Conservation (phyloP, 2,329 filamentous ascomycete species). For the Trichophyton benhamiae region DNA sequence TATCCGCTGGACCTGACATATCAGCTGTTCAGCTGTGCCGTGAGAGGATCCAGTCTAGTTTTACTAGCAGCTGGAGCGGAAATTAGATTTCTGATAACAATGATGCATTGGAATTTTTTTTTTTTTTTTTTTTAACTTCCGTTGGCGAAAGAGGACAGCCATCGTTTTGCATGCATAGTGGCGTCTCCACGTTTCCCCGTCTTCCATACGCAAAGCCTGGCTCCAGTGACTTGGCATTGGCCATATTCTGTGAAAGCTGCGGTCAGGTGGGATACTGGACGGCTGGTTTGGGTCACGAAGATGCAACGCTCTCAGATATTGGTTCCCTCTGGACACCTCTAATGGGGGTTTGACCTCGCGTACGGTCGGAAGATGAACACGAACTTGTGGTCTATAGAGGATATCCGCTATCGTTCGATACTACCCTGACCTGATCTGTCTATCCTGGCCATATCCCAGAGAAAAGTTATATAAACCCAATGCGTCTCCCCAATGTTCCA, state of each 20-base stretch:
- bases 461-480: constrained; percentile 11
- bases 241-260: neutral
- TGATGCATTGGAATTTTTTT: neutral
- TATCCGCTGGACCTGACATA: neutral
- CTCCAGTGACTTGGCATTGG: neutral
- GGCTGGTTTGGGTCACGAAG: neutral
- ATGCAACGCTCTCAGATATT: neutral
- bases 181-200: neutral
- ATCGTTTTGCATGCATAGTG: neutral
- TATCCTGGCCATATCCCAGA: neutral
- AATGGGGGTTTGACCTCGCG: neutral
- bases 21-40: neutral
- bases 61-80: neutral
- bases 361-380: neutral
- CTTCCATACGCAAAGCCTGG: neutral
- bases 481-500: constrained; percentile 1
- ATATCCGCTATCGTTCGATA: neutral
- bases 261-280: neutral
- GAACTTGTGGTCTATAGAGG: neutral
- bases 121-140: neutral
- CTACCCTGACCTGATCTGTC: neutral
- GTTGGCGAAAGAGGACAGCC: neutral
- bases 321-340: neutral
- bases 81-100: neutral
- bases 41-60: neutral